Evolutionary conservation across 2,329 filamentous ascomycete genomes (phyloP), one percentile per base, ranked within the genome.

Genomic region (Botrytis pseudocinerea): DNA sequence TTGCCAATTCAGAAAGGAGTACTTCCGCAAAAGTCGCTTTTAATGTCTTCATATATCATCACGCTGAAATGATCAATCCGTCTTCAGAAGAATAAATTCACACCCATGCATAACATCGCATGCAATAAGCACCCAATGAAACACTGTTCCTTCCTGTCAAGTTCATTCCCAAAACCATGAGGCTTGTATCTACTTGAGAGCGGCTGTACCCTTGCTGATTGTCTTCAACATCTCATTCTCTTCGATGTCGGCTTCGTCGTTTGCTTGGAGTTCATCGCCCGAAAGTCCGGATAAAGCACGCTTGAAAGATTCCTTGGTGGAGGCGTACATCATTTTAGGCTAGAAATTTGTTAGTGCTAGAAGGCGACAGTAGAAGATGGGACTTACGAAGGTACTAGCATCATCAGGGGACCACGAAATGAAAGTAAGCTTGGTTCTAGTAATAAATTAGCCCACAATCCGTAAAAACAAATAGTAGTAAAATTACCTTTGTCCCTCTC

Each of bases 291-390:
- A 92, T 76, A 96, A 88, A 69, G 92, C 84, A 83, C 91, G 91
- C 89, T 94, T 95, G 78, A 96, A 88, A 74, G 92, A 91, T 80
- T 95, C 92, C 87, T 95, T 96, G 84, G 93, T 96, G 70, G 93
- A 93, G 79, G 93, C 92, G 87, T 95, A 96, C 83, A 94, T 88
- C 93, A 96, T 96, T 88, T 94, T 94, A 84, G 91, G 88, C 93
- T 94, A 78, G 73, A 76, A 59, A 51, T 38, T 14, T 48, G 16
- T 51, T 40, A 61, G 28, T 32, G 42, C 8, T 57, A 20, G 28
- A 42, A 42, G 35, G 38, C n/a, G n/a, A 42, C 22, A 35, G 35
- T 35, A 35, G n/a, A 22, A 14, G 40, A 38, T 18, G 22, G 66
- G 35, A 25, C n/a, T 73, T 64, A 85, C 89, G 83, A 82, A 94